Conservation (phyloP, 768 basidiomycete genomes). For the Thelephora ganbajun region DNA sequence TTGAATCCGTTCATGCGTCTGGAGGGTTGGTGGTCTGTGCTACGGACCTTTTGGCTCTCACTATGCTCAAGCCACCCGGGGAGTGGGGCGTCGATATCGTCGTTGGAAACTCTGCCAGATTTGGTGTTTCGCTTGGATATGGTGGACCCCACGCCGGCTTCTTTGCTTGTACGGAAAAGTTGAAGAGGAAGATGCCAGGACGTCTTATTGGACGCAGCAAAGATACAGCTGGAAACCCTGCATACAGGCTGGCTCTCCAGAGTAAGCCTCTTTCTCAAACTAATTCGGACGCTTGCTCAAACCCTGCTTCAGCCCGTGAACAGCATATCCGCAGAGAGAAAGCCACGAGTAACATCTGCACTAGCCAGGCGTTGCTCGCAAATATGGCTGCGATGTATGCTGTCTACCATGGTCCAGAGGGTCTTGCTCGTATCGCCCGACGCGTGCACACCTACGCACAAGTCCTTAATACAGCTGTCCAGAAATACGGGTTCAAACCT, state of each 20-base stretch:
- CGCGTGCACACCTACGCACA: constrained; percentile 86
- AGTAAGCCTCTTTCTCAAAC: constrained; percentile 37
- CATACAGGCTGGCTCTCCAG: constrained; percentile 88
- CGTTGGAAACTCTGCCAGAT: constrained; percentile 88
- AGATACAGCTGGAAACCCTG: constrained; percentile 71
- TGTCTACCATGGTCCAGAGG: constrained; percentile 87
- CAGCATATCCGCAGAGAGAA: constrained; percentile 97
- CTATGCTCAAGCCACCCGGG: constrained; percentile 87
- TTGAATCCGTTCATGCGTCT: constrained; percentile 51
- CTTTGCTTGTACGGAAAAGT: constrained; percentile 82
- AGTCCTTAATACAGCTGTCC: constrained; percentile 53
- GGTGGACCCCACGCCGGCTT: constrained; percentile 97
- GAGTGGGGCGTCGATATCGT: constrained; percentile 99
- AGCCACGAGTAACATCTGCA: constrained; percentile 97
- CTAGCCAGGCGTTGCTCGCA: constrained; percentile 91
- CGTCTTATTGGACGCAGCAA: constrained; percentile 84
- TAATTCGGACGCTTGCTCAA: neutral
- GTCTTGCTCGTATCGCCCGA: constrained; percentile 70
- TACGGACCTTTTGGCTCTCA: constrained; percentile 86
- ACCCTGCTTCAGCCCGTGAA: constrained; percentile 57
- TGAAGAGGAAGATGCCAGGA: constrained; percentile 99
- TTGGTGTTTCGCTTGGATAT: constrained; percentile 95
- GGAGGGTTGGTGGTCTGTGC: constrained; percentile 81
- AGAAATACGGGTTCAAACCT: constrained; percentile 60
- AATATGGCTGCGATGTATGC: constrained; percentile 99